Conservation (phyloP, 1,284 basidiomycete species). For the Ganoderma meredithae region DNA sequence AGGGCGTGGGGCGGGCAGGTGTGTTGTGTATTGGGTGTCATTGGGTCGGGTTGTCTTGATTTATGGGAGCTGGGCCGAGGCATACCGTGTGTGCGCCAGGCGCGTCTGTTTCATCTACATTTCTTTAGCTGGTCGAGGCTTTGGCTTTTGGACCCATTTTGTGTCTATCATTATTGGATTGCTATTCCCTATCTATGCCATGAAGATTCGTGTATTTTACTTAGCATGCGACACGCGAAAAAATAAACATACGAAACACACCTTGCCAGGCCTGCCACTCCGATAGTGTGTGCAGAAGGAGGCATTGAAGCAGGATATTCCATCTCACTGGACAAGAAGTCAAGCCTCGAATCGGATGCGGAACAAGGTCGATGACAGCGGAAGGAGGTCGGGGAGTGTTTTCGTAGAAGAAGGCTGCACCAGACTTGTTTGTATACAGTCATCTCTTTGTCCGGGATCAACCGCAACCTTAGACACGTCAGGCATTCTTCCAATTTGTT, state of each 20-base stretch:
- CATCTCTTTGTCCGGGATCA: not conserved
- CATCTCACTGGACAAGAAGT: not conserved
- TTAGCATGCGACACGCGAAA: not conserved
- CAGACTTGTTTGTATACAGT: not conserved
- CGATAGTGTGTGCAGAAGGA: conserved; percentile 6
- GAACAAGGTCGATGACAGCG: not conserved
- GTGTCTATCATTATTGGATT: conserved; percentile 16
- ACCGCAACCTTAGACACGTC: not conserved
- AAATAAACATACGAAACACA: not conserved
- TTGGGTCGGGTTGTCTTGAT: not conserved
- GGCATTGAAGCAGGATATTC: not conserved
- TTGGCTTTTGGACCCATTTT: conserved; percentile 3
- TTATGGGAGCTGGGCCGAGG: conserved; percentile 7
- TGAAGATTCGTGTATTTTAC: conserved; percentile 10
- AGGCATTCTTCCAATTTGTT: not conserved
- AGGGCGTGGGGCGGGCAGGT: not conserved
- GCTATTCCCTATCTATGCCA: conserved; percentile 6
- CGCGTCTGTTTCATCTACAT: conserved; percentile 11
- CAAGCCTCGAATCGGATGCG: not conserved
- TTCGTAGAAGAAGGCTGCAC: not conserved
- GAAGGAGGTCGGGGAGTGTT: not conserved
- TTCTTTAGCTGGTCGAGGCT: conserved; percentile 10
- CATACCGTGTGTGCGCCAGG: conserved; percentile 12
- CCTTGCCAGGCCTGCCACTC: conserved; percentile 2
- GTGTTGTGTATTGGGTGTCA: conserved; percentile 4